These are phyloP conservation scores for Jamesozyma jinghongensis DNA, from an alignment of 805 yeast genomes.

Conservation along the genomic window DNA sequence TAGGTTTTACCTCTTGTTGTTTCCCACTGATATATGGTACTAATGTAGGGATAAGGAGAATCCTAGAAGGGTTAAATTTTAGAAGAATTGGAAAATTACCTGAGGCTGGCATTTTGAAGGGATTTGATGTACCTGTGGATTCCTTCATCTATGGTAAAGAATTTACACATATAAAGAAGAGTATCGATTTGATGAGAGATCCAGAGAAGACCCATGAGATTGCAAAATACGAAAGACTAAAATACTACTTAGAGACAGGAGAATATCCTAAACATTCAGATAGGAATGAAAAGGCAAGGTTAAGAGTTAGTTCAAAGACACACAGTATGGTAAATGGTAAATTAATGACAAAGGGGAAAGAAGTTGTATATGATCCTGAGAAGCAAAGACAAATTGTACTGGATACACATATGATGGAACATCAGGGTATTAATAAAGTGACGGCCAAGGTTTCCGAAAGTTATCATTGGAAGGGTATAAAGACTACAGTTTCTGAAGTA, in stretches of 20 bases:
- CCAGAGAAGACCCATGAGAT: slow-evolving; percentile 21
- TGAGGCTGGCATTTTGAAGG: slow-evolving; percentile 83
- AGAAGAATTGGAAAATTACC: slow-evolving; percentile 70
- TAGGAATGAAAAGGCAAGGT: slow-evolving; percentile 78
- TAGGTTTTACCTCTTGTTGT: slow-evolving; percentile 78
- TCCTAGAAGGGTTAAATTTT: slow-evolving; percentile 70
- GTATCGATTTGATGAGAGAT: slow-evolving; percentile 24
- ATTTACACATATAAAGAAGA: slow-evolving; percentile 41
- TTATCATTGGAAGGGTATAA: slow-evolving; percentile 87
- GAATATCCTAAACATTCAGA: slow-evolving; percentile 76
- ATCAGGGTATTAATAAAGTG: slow-evolving; percentile 83
- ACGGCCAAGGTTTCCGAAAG: slow-evolving; percentile 68
- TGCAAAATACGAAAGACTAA: slow-evolving; percentile 64
- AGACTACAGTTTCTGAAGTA: slow-evolving; percentile 75
- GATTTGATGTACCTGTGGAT: slow-evolving; percentile 77
- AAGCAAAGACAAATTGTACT: slow-evolving; percentile 68
- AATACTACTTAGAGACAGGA: slow-evolving; percentile 71
- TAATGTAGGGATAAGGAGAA: slow-evolving; percentile 70
- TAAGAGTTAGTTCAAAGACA: slow-evolving; percentile 64
- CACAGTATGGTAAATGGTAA: slow-evolving; percentile 65
- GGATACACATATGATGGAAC: slow-evolving; percentile 58
- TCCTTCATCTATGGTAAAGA: slow-evolving; percentile 79
- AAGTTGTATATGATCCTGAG: slow-evolving; percentile 70
- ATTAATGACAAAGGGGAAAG: slow-evolving; percentile 60
- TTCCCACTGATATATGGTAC: slow-evolving; percentile 85